Conservation (phyloP, 2,329 filamentous ascomycete species). For the Xylaria sp. region DNA sequence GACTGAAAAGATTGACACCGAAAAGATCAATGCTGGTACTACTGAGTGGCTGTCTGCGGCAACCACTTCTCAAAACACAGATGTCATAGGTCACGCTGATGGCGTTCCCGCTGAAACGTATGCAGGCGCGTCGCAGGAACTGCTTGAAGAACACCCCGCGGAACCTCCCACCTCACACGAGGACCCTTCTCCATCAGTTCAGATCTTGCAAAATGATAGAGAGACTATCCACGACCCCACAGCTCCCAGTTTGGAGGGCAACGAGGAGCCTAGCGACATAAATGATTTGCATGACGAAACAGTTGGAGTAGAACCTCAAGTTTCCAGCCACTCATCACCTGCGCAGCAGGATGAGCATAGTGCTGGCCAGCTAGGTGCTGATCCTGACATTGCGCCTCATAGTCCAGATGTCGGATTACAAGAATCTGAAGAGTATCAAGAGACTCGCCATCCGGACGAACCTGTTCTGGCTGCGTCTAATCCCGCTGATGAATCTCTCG, state of each 20-base stretch:
- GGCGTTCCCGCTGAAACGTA: constrained; percentile 21
- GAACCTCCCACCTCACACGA: constrained; percentile 13
- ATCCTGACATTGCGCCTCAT: neutral
- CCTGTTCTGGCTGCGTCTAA: constrained; percentile 24
- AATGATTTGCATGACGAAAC: constrained; percentile 8
- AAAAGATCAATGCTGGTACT: constrained; percentile 25
- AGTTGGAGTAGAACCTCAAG: constrained; percentile 12
- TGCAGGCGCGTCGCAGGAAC: constrained; percentile 13
- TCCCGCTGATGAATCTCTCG: constrained; percentile 14
- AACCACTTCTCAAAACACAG: constrained; percentile 7
- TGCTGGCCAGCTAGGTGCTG: constrained; percentile 2
- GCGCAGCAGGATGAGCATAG: constrained; percentile 15
- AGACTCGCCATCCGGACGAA: constrained; percentile 18
- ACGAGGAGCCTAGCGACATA: constrained; percentile 8
- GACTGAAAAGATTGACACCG: constrained; percentile 34
- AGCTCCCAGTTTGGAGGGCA: constrained; percentile 6
- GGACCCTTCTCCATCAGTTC: neutral
- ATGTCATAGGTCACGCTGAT: constrained; percentile 25
- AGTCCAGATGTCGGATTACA: constrained; percentile 4
- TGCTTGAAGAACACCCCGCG: constrained; percentile 13
- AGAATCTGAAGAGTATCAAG: constrained; percentile 23
- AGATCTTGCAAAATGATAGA: constrained; percentile 6
- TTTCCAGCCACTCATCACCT: neutral
- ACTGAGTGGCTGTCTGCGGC: constrained; percentile 37
- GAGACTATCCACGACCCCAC: constrained; percentile 2